Evolutionary conservation across 2,329 filamentous ascomycete genomes (phyloP), one percentile per base, ranked within the genome.

Genomic region (Raffaelea ambrosiae): DNA sequence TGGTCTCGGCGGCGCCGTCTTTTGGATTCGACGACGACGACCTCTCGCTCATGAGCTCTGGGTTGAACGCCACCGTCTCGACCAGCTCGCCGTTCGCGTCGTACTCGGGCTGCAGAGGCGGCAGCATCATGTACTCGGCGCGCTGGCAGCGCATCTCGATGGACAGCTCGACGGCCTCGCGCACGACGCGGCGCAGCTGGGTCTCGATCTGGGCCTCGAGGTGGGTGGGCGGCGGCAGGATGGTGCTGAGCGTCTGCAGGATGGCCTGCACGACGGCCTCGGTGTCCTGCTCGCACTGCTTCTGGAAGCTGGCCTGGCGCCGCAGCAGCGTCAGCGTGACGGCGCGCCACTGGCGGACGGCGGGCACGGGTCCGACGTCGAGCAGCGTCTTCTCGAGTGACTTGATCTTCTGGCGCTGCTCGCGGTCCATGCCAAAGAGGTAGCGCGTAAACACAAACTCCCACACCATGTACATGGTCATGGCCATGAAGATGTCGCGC

Each of bases 391-490:
- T 96, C 69, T 98, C 94, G 9, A 98, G 78, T 31, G 86, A 83
- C 71, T 98, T 97, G 64, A 98, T 83, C 67, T 97, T 97, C 66
- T 97, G 90, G 58, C 93, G 82, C 67, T 98, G 93, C 66, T 97
- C 93, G 58, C 90, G 81, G 63, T 98, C 93, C 88, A 98, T 95
- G 58, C 93, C 93, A 63, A 98, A 98, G 22, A 98, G 81, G 65
- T 98, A 98, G 54, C 93, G 83, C 9, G 91, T 96, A 63, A 98
- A 98, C 62, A 98, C 84, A 61, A 94, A 96, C 66, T 98, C 93
- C 90, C 90, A 98, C 45, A 98, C 83, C 89, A 98, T 96, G 52
- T 86, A 93, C 90, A 97, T 97, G 48, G 91, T 88, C 65, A 98
- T 89, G 35, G 89, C 93, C 88, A 97, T 96, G 74, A 98, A 96